Evolutionary conservation across 1,284 basidiomycete genomes (phyloP), one percentile per base, ranked within the genome.

Genomic region (Meira nashicola): DNA sequence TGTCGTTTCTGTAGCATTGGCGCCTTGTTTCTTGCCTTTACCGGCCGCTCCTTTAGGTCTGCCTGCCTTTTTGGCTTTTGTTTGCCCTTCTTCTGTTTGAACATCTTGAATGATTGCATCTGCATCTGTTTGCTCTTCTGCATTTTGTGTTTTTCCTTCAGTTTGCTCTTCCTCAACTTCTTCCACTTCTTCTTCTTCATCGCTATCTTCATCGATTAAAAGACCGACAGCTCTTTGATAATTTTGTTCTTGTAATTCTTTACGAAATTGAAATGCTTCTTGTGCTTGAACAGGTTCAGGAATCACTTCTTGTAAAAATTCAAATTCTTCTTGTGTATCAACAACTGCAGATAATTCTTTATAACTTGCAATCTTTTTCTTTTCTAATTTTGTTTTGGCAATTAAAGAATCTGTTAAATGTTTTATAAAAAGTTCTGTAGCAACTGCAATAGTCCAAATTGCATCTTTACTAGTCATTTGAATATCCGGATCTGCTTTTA

Each of bases 401-500:
- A n/a, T 33, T 15, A 33, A 17, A 19, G 50, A 53, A 41, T 53
- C 50, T n/a, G 50, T 53, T 15, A 53, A 25, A 41, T 53, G 50
- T 53, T 53, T 53, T 39, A 53, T 53, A 53, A 53, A 53, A 2
- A 53, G 23, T 53, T 53, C 50, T 5, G 50, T 53, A 4, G 50
- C 50, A 15, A 39, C 23, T n/a, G 50, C 17, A 53, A 53, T 53
- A 6, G 39, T 41, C 37, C 39, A 53, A 41, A 53, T 53, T n/a
- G 50, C 50, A 53, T 53, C 50, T 53, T 53, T 53, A 39, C 38
- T 39, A 4, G 50, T 53, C 50, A 53, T 53, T 25, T 53, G 21
- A 53, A 53, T 41, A 14, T 53, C 50, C n/a, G 17, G 17, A 39
- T 53, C 50, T 5, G 37, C 37, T 33, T 53, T 53, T 14, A 53